Base-by-base conservation (phyloP, 2,329 filamentous ascomycete species). In the Zarea fungicola region DNA sequence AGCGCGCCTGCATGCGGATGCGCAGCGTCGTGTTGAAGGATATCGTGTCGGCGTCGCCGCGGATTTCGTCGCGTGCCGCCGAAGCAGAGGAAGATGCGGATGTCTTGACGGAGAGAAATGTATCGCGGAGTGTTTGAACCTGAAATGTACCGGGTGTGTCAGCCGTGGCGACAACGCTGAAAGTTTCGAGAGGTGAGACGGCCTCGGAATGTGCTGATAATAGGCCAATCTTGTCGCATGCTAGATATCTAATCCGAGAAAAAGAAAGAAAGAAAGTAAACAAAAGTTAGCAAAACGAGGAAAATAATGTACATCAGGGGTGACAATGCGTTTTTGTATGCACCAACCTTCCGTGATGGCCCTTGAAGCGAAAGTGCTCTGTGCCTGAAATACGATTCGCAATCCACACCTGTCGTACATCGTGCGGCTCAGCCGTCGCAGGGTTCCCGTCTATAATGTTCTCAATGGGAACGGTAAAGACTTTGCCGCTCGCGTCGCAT, bases 331-430 rank as follows among this genome's bases (percentile, higher is more conserved):
- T 11, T 8, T 8, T 22, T 21, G 16, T 6, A 1, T 1, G 2
- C 19, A 67, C 74, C 52, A 62, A 91, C 85, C 81, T 85, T 54
- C 90, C 91, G 67, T 96, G 88, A 59, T 92, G 87, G 0, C 89
- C 89, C 69, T 96, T 96, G 66, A 99, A 87, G 50, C 87, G 86
- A 58, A 89, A 85, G 28, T 78, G 77, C 55, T 95, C 88, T 1
- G 87, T 92, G 4, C 92, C 92, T 1, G 85, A 80, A 11, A 96
- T 84, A 56, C 79, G 80, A 58, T 87, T 95, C 52, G 88, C 89
- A 55, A 97, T 81, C 88, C 92, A 99, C 14, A 99, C 93, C 71
- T 96, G 91, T 52, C 92, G 77, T 52, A 97, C 91, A 65, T 97
- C 91, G 66, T 96, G 91, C 42, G 93, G 93, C 69, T 99, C 93